A percentile compares a stretch with the other conserved stretches of the same genome.
These are phyloP conservation scores for Yarrowia divulgata DNA, from an alignment of 805 yeast genomes.

Conservation along the genomic window DNA sequence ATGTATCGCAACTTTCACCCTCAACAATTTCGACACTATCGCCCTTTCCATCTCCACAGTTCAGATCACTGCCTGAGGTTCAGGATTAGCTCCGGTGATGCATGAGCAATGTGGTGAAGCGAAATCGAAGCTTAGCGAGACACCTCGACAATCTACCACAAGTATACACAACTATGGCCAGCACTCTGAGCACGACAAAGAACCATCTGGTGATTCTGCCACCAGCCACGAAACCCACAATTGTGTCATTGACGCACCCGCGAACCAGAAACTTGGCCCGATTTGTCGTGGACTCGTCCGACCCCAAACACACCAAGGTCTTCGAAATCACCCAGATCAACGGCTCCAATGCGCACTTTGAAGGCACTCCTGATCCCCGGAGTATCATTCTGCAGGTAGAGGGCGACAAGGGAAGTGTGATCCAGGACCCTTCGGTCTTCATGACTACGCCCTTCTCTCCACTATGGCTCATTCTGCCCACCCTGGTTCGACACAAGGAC, in stretches of 20 bases:
- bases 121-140: conserved; percentile 19
- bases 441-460: conserved; percentile 38
- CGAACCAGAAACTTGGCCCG: conserved; percentile 23
- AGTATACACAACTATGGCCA: conserved; percentile 4
- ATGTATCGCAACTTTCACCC: no score
- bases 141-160: neutral
- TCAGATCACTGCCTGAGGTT: neutral
- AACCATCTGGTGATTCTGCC: conserved; percentile 27
- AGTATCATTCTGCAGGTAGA: conserved; percentile 20
- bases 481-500: conserved; percentile 22
- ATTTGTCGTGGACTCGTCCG: conserved; percentile 30
- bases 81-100: conserved; percentile 17
- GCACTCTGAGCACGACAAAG: conserved; percentile 20
- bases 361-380: conserved; percentile 30
- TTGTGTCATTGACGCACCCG: conserved; percentile 30
- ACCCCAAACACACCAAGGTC: conserved; percentile 30
- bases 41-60: neutral
- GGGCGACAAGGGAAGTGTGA: conserved; percentile 28
- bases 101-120: conserved; percentile 25
- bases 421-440: conserved; percentile 37
- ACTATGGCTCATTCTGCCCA: conserved; percentile 34
- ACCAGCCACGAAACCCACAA: conserved; percentile 21
- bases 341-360: conserved; percentile 35
- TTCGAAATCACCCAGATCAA: conserved; percentile 37
- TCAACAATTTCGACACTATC: no score